Conservation (phyloP, 257 asterid genomes). For the Nemophila menziesii region DNA sequence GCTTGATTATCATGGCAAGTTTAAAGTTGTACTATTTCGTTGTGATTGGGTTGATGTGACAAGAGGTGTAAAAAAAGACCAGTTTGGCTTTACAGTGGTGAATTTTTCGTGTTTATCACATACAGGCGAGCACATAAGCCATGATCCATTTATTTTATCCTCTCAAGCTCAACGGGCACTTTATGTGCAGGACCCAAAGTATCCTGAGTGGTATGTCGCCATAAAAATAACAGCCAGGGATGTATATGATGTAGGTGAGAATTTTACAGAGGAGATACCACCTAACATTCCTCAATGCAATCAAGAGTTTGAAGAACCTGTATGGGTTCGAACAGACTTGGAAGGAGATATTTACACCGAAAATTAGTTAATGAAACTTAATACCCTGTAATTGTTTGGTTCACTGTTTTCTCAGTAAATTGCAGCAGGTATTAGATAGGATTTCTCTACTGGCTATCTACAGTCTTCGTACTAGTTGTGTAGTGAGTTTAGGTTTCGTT, state of each 20-base stretch:
- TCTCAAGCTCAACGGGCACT: slow-evolving; percentile 6
- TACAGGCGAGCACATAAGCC: not conserved
- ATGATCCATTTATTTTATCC: slow-evolving; percentile 11
- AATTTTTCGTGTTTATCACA: slow-evolving; percentile 8
- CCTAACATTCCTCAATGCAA: not conserved
- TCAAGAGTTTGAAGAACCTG: not conserved
- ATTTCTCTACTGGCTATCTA: no score
- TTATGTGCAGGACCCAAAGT: slow-evolving; percentile 3
- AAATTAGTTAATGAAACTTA: not conserved
- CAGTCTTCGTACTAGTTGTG: no score
- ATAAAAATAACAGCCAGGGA: slow-evolving; percentile 7
- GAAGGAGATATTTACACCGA: not conserved
- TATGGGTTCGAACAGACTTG: not conserved
- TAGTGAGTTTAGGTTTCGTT: no score
- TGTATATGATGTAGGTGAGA: not conserved
- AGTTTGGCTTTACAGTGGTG: slow-evolving; percentile 4
- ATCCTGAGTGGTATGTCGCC: slow-evolving; percentile 2
- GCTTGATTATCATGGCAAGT: not conserved
- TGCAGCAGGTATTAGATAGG: no score
- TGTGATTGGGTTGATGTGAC: slow-evolving; percentile 10
- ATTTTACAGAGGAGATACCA: not conserved
- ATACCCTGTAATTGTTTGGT: no score
- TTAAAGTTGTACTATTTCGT: slow-evolving; percentile 2
- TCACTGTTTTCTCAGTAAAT: no score
- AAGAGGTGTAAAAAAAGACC: slow-evolving; percentile 6